Percentiles rank a stretch among this genome's conserved stretches.
phyloP scores from a whole-genome alignment of 78 protist genomes.

The slime mould (Dictyostelium discoideum) region DNA sequence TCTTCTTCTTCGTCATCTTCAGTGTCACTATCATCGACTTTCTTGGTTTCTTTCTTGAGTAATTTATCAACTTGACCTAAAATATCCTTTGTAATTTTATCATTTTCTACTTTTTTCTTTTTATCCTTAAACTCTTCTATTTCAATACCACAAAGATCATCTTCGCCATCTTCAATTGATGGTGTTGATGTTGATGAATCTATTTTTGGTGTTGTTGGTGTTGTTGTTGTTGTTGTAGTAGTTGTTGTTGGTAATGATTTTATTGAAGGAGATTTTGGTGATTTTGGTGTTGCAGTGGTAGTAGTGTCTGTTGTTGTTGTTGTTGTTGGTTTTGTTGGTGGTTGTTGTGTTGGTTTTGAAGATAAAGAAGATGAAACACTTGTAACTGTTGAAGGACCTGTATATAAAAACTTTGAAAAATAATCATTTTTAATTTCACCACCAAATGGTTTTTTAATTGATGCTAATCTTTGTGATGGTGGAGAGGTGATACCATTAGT shows the following conservation, averaged over 20 bases:
- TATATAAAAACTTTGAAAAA: neutral
- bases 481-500: neutral
- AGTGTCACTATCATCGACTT: neutral
- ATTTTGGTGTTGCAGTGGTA: neutral
- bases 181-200: neutral
- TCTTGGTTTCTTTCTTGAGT: neutral
- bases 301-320: neutral
- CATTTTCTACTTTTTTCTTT: neutral
- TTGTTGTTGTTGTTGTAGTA: neutral
- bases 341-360: neutral
- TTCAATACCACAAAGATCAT: neutral
- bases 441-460: neutral
- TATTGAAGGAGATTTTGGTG: neutral
- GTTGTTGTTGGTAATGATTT: neutral
- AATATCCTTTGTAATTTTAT: neutral
- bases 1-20: neutral
- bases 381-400: neutral
- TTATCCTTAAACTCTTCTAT: neutral
- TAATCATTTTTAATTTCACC: neutral
- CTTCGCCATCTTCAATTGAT: neutral
- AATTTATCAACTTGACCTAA: neutral
- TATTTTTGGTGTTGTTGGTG: neutral
- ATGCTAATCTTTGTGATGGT: neutral
- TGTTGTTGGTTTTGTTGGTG: neutral
- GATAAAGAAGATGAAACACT: neutral